Base-by-base conservation (phyloP, 768 basidiomycete genomes). In the Naganishia vishniacii region DNA sequence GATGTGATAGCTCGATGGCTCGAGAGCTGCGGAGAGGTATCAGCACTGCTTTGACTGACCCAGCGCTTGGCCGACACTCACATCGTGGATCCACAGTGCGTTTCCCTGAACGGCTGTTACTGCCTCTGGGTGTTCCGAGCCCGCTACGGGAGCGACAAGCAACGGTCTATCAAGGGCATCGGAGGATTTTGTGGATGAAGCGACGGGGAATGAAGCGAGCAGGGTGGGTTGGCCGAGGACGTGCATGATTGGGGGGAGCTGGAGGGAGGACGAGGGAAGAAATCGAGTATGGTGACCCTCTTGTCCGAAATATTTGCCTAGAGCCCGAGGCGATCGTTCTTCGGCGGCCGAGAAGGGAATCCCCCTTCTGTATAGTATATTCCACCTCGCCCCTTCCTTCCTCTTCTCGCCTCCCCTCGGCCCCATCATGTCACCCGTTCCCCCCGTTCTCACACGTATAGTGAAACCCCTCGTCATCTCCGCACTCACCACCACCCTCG, bases 31-130 rank as follows among this genome's bases (percentile, higher is more conserved):
- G 12, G 47, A 25, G 25, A 59, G 13, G 37, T 13, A 25, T 37
- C 20, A 37, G 28, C 12, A 34, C 15, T 25, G 26, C 4, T 16
- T 26, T 32, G 8, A 23, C 16, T 9, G 7, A 11, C 7, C 7
- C 13, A 25, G 45, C 15, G 34, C 15, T 41, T 12, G 20, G 26
- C 18, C 4, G n/a, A 48, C 42, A 67, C 75, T 70, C 69, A 77
- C 76, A 65, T 77, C 76, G 45, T 77, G 75, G 4, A 75, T 77
- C 76, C 76, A 77, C 12, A 77, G 62, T 5, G 74, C 76, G 66
- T 74, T 74, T 3, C 76, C 76, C 65, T 72, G 73, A 46, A 77
- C 76, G 45, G 73, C 74, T 32, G 72, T 70, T 1, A 77, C 74
- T 11, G 72, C 72, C 48, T 70, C 48, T 41, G 64, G 32, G 1